Base-by-base conservation (phyloP, 495 filamentous ascomycete genomes). In the Choiromyces venosus region DNA sequence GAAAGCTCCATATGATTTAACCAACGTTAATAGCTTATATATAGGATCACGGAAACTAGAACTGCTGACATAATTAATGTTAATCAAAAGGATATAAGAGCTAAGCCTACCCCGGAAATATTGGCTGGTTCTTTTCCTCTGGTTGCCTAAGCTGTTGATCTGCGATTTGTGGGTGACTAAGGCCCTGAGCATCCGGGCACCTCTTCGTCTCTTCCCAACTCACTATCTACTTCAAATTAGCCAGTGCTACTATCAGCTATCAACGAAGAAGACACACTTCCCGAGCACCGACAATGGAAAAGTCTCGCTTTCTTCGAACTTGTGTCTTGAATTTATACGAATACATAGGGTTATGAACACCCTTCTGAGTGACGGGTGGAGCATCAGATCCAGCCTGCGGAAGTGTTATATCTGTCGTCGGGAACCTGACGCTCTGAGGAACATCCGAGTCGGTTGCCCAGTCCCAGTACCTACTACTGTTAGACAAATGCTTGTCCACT, bases 381-480 rank as follows among this genome's bases (percentile, higher is more conserved):
- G 9, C 12, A 18, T 35, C 39, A 8, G 46, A 69, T 25, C 46
- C 66, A n/a, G n/a, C 9, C n/a, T 2, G 4, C 14, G 67, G 71
- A 69, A 69, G 71, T 36, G 71, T 64, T 29, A 69, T 73, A 29
- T 18, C 44, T 6, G 37, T 65, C 25, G 36, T 25, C 0, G 25
- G 44, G 33, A 56, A 25, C 65, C 71, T 72, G 9, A 69, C 9
- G 16, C 66, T 29, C 3, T 33, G 19, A 21, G 67, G 71, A 37
- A 69, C 18, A 25, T 69, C 67, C 18, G 71, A 69, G 36, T 73
- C 42, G 1, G 71, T 69, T 21, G 67, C 71, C 66, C 71, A 69
- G 1, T 73, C 67, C 71, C 67, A 73, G 37, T 73, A 73, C 40
- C 71, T 69, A 16, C 29, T 19, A 65, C 37, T 25, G n/a, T 73